Percentiles rank a stretch among this genome's conserved stretches.
phyloP scores from a whole-genome alignment of 306 rosid genomes.

The Sphenostylis stenocarpa region DNA sequence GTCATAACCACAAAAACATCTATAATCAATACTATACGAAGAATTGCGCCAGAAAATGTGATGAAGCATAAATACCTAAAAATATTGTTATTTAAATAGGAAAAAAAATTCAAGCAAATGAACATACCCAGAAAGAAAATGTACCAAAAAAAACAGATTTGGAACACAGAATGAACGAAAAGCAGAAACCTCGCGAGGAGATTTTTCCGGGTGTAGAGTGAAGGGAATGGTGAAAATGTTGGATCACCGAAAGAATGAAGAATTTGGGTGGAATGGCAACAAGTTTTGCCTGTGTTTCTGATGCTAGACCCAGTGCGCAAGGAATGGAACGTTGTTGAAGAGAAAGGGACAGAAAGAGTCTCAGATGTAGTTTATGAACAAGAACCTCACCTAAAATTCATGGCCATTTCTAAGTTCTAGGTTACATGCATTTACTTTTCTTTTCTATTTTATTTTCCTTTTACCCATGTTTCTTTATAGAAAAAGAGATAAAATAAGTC shows the following conservation, averaged over 20 bases:
- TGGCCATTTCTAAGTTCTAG: neutral
- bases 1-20: constrained; percentile 24
- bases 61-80: neutral
- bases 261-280: neutral
- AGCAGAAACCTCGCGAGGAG: constrained; percentile 24
- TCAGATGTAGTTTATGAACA: neutral
- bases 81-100: neutral
- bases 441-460: neutral
- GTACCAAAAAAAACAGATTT: neutral
- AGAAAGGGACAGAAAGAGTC: constrained; percentile 8
- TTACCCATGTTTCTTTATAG: neutral
- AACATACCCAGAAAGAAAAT: constrained; percentile 10
- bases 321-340: constrained; percentile 15
- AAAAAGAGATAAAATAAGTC: too few relatives aligned
- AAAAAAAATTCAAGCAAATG: neutral
- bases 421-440: neutral
- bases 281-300: neutral
- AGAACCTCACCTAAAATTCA: constrained; percentile 19
- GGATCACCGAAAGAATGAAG: neutral
- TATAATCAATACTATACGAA: neutral
- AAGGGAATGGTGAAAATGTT: neutral
- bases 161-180: constrained; percentile 21
- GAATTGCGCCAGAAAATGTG: constrained; percentile 3
- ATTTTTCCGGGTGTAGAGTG: neutral
- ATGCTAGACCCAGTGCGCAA: constrained; percentile 30